Evolutionary conservation across 805 yeast species (phyloP).

Genomic region (Kodamaea sagamina): DNA sequence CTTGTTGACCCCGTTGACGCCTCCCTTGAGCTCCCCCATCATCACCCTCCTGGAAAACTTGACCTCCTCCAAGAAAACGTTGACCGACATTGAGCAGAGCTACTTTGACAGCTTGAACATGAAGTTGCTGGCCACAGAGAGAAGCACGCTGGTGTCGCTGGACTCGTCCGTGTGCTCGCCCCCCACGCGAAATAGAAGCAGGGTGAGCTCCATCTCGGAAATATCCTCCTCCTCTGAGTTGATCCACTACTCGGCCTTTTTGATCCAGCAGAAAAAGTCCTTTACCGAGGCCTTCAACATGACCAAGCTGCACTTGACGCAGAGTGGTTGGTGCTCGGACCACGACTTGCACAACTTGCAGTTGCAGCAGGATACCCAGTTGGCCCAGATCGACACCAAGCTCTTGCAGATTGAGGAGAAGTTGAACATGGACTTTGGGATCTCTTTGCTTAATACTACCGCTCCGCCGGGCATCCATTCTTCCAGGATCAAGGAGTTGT

Average conservation of each 20-base stretch:
- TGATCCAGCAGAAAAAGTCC: constrained; percentile 35
- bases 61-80: constrained; percentile 26
- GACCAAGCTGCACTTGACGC: constrained; percentile 32
- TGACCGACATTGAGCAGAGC: constrained; percentile 36
- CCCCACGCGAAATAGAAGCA: constrained; percentile 1
- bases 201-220: constrained; percentile 23
- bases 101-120: constrained; percentile 31
- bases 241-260: constrained; percentile 33
- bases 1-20: constrained; percentile 32
- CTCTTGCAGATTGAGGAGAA: constrained; percentile 39
- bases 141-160: constrained; percentile 8
- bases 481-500: constrained; percentile 8
- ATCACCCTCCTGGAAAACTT: constrained; percentile 42
- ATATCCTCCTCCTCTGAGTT: constrained; percentile 29
- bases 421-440: constrained; percentile 31
- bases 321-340: constrained; percentile 45
- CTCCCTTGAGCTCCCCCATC: constrained; percentile 39
- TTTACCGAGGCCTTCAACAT: constrained; percentile 36
- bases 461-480: not conserved
- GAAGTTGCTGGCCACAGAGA: constrained; percentile 5
- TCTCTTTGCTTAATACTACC: constrained; percentile 23
- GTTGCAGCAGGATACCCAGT: constrained; percentile 39
- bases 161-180: constrained; percentile 1
- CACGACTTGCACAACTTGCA: constrained; percentile 43
- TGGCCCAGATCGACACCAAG: constrained; percentile 41